A percentile compares a stretch with the other conserved stretches of the same genome.
Conservation (phyloP, 352 stramenopile species). For the Plasmopara muralis region DNA sequence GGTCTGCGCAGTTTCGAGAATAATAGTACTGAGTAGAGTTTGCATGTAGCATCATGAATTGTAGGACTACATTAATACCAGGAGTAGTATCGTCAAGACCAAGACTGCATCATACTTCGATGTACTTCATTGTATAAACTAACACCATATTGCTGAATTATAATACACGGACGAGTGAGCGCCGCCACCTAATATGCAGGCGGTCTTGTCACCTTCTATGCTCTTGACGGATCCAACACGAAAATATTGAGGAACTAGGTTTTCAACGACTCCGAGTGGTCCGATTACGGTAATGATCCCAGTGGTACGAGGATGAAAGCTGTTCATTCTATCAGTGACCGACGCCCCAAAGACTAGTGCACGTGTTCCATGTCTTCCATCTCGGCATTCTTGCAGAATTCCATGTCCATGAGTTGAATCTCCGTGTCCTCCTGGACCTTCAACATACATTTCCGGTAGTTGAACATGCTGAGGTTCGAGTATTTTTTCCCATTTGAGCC, state of each 20-base stretch:
- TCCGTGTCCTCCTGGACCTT: conserved; percentile 22
- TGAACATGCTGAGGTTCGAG: conserved; percentile 48
- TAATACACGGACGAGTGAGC: conserved; percentile 23
- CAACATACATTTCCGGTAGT: conserved; percentile 46
- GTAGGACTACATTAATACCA: no score
- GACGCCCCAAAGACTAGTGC: neutral
- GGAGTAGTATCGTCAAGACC: no score
- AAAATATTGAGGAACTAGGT: no score
- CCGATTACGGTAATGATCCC: no score
- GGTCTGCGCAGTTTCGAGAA: no score
- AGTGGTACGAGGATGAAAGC: no score
- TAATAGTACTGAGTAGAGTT: no score
- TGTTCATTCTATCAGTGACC: conserved; percentile 4
- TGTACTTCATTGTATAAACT: neutral
- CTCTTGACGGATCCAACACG: neutral
- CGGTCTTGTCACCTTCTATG: neutral
- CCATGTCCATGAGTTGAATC: conserved; percentile 37
- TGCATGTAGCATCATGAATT: no score
- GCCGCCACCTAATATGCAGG: conserved; percentile 15
- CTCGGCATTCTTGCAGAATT: conserved; percentile 30
- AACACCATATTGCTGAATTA: conserved; percentile 26
- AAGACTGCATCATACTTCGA: no score
- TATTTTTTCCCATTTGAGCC: conserved; percentile 51
- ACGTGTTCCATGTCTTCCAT: conserved; percentile 27
- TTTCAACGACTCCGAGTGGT: no score